Evolutionary conservation across 495 filamentous ascomycete species (phyloP).

Genomic region (Neurospora sp.): DNA sequence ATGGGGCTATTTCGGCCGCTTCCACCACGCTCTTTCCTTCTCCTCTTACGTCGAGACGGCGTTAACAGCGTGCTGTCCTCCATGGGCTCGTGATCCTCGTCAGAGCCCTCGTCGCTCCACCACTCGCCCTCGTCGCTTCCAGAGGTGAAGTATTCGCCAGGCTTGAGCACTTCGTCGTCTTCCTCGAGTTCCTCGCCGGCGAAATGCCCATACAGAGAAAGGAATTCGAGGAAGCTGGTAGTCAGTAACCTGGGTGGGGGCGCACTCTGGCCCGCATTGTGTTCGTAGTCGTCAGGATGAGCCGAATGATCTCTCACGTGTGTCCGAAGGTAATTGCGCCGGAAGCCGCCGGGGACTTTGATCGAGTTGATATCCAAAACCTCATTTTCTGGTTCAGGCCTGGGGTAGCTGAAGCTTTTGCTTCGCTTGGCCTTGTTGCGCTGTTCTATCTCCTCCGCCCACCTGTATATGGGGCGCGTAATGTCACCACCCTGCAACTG

Average conservation of each 20-base stretch:
- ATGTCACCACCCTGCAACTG: slow-evolving; percentile 89
- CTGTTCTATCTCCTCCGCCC: slow-evolving; percentile 72
- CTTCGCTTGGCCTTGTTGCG: slow-evolving; percentile 55
- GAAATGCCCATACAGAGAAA: slow-evolving; percentile 93
- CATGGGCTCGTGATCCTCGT: slow-evolving; percentile 60
- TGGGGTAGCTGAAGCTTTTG: slow-evolving; percentile 70
- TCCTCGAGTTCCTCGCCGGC: slow-evolving; percentile 93
- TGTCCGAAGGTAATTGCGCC: slow-evolving; percentile 74
- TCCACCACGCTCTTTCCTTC: slow-evolving; percentile 58
- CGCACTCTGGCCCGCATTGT: slow-evolving; percentile 27
- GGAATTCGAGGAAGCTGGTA: slow-evolving; percentile 86
- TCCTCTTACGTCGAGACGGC: slow-evolving; percentile 58
- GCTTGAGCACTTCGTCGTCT: slow-evolving; percentile 77
- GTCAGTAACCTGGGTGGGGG: slow-evolving; percentile 60
- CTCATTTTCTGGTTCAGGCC: slow-evolving; percentile 69
- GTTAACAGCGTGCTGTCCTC: slow-evolving; percentile 76
- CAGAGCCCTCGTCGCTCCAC: slow-evolving; percentile 40
- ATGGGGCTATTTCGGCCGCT: slow-evolving; percentile 63
- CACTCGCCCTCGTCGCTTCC: slow-evolving; percentile 46
- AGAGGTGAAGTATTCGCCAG: slow-evolving; percentile 77
- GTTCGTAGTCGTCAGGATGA: slow-evolving; percentile 34
- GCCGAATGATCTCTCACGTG: slow-evolving; percentile 48
- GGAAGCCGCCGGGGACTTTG: slow-evolving; percentile 85
- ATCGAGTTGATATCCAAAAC: slow-evolving; percentile 76
- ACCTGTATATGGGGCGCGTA: slow-evolving; percentile 86